Conservation (phyloP, 2,329 filamentous ascomycete species). For the Neonectria neomacrospora region DNA sequence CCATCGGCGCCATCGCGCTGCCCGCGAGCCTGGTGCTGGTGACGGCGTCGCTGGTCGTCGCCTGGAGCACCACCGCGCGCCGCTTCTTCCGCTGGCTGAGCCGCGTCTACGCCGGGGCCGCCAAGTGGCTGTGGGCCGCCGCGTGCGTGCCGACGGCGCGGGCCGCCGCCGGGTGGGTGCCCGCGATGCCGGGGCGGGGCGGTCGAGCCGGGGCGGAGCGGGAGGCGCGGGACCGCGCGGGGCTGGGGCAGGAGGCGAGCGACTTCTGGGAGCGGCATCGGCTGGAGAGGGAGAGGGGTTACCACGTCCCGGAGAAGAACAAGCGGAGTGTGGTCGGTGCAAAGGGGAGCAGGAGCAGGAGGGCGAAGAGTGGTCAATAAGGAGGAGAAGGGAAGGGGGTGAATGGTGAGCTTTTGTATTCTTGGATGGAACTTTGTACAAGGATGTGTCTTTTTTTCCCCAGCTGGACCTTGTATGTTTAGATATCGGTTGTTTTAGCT, state of each 20-base stretch:
- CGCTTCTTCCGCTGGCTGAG: conserved; percentile 44
- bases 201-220: conserved; percentile 34
- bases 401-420: neutral
- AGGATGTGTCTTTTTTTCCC: no score
- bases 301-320: conserved; percentile 54
- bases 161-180: conserved; percentile 28
- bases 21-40: conserved; percentile 63
- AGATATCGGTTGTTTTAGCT: neutral
- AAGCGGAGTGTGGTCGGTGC: conserved; percentile 30
- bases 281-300: conserved; percentile 53
- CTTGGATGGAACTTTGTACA: neutral
- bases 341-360: conserved; percentile 12
- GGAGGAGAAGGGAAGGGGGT: conserved; percentile 16
- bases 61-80: conserved; percentile 63
- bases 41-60: conserved; percentile 61
- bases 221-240: conserved; percentile 23
- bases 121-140: conserved; percentile 38
- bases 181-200: conserved; percentile 33
- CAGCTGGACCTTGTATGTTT: neutral
- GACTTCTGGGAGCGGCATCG: conserved; percentile 57
- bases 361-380: conserved; percentile 10
- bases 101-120: conserved; percentile 18
- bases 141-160: conserved; percentile 39
- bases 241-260: conserved; percentile 48
- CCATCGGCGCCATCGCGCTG: conserved; percentile 60